Conservation (phyloP, 805 yeast genomes). For the Ogataea trehaloabstinens region DNA sequence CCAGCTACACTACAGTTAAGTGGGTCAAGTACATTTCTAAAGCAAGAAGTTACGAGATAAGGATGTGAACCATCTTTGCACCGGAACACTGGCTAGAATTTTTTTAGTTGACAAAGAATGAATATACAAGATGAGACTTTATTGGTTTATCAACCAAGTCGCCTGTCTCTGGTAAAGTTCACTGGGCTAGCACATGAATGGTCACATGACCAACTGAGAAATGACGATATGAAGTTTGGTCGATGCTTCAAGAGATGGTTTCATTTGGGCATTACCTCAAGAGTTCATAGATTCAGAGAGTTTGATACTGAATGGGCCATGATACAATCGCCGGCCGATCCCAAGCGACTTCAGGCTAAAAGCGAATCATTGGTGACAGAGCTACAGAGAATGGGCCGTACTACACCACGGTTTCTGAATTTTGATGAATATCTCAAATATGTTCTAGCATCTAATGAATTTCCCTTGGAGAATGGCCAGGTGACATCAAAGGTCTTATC, state of each 20-base stretch:
- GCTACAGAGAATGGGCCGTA: neutral
- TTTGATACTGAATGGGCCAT: no score
- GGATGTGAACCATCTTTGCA: conserved; percentile 45
- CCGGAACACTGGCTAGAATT: no score
- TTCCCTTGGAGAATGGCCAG: no score
- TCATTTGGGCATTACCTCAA: neutral
- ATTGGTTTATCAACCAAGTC: neutral
- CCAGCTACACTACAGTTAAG: conserved; percentile 68
- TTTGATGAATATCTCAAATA: neutral
- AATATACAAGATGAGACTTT: neutral
- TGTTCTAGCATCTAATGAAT: no score
- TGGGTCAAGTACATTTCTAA: conserved; percentile 81
- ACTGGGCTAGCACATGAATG: no score
- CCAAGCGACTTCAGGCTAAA: neutral
- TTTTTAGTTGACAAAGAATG: neutral
- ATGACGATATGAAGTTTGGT: neutral
- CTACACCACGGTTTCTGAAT: neutral
- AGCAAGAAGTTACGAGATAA: conserved; percentile 78
- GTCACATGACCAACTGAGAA: no score
- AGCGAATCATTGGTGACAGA: neutral
- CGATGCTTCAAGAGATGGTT: neutral
- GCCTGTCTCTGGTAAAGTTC: no score
- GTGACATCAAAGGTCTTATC: no score
- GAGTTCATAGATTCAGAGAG: no score
- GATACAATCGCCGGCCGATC: neutral